These are phyloP conservation scores for Rugonectria rugulosa DNA, from an alignment of 2,329 filamentous ascomycete genomes.

Conservation along the genomic window DNA sequence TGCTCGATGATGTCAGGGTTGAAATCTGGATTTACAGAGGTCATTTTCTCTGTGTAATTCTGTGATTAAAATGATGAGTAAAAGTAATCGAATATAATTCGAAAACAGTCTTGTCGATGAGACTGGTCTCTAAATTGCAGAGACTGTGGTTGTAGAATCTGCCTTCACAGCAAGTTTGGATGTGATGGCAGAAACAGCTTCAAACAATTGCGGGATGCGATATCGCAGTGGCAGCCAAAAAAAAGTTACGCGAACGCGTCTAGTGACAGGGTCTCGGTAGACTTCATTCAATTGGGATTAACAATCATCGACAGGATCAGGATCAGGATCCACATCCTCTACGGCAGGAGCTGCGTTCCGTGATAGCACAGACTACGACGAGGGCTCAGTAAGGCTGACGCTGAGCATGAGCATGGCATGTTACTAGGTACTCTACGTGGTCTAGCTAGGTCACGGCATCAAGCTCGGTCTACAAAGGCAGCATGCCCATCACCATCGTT, in stretches of 20 bases:
- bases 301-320: slow-evolving; percentile 5
- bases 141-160: slow-evolving; percentile 8
- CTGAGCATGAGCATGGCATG: slow-evolving; percentile 2
- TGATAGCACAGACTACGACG: not conserved
- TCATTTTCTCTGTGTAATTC: not conserved
- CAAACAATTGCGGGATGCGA: slow-evolving; percentile 3
- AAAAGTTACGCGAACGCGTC: slow-evolving; percentile 6
- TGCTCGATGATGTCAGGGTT: slow-evolving; percentile 12
- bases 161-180: slow-evolving; percentile 4
- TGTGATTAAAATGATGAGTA: not conserved
- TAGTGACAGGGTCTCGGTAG: not conserved
- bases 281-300: slow-evolving; percentile 7
- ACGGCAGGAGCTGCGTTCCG: not conserved
- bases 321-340: slow-evolving; percentile 3
- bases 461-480: slow-evolving; percentile 14
- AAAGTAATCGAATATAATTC: slow-evolving; percentile 4
- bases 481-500: slow-evolving; percentile 6
- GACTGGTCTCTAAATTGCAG: slow-evolving; percentile 13
- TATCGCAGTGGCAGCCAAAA: not conserved
- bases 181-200: slow-evolving; percentile 9
- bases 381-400: not conserved
- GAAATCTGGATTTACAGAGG: slow-evolving; percentile 4
- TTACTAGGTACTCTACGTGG: slow-evolving; percentile 17
- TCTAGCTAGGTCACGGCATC: slow-evolving; percentile 2
- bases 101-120: slow-evolving; percentile 10